phyloP scores from a whole-genome alignment of 2,329 filamentous ascomycete genomes.

The Verticillium albo-atrum region DNA sequence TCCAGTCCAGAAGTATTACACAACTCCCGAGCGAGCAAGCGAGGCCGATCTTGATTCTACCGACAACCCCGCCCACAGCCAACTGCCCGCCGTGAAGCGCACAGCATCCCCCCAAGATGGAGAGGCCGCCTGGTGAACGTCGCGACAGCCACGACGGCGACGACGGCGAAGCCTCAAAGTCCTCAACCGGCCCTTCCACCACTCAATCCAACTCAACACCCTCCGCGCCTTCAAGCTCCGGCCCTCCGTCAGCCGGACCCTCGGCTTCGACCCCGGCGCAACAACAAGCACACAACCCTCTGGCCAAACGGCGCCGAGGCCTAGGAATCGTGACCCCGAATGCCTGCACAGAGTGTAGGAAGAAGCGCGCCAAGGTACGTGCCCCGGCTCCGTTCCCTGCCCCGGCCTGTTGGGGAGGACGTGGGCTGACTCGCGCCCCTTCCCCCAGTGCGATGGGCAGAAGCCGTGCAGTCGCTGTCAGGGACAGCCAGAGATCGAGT shows the following conservation, averaged over 20 bases:
- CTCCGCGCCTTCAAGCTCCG: not conserved
- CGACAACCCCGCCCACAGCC: not conserved
- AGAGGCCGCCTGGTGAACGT: slow-evolving; percentile 11
- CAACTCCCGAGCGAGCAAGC: not conserved
- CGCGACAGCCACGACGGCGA: slow-evolving; percentile 3
- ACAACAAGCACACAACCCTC: slow-evolving; percentile 17
- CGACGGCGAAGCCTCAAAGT: too few relatives aligned
- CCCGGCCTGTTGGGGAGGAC: not conserved
- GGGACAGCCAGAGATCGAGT: slow-evolving; percentile 49
- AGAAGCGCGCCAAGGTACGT: slow-evolving; percentile 56
- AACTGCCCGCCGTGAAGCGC: slow-evolving; percentile 11
- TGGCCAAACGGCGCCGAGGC: slow-evolving; percentile 49
- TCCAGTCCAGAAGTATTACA: not conserved
- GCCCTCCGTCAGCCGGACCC: not conserved
- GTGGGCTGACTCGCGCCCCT: not conserved
- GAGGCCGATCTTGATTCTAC: not conserved
- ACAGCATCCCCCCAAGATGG: slow-evolving; percentile 11
- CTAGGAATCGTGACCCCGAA: slow-evolving; percentile 55
- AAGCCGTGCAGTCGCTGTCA: slow-evolving; percentile 52
- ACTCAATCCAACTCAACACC: slow-evolving; percentile 1
- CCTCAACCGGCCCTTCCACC: slow-evolving; percentile 7
- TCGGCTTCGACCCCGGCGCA: slow-evolving; percentile 6
- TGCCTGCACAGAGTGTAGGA: slow-evolving; percentile 57
- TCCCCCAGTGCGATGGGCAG: slow-evolving; percentile 53
- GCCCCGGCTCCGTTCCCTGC: not conserved